These are phyloP conservation scores for Diplodia mutila DNA, from an alignment of 2,329 filamentous ascomycete species.

Conservation along the genomic window DNA sequence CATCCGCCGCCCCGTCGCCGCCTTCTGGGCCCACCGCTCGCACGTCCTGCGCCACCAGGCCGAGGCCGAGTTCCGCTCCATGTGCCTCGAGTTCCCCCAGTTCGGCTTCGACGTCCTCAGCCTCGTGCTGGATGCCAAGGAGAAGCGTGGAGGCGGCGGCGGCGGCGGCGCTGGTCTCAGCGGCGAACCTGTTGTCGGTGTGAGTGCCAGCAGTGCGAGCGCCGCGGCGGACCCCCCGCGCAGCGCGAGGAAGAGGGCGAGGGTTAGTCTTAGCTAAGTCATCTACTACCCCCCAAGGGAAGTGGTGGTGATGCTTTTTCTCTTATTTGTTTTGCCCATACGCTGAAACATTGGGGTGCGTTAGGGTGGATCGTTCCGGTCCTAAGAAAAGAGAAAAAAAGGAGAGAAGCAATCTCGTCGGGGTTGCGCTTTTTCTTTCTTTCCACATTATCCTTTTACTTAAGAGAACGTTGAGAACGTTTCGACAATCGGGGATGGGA, in stretches of 20 bases:
- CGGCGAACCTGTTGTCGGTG: constrained; percentile 28
- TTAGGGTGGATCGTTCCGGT: background rate
- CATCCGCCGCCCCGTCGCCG: constrained; percentile 82
- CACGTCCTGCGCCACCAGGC: constrained; percentile 85
- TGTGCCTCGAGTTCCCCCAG: constrained; percentile 88
- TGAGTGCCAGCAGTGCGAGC: background rate
- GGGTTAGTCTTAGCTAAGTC: constrained; percentile 33
- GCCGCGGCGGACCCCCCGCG: constrained; percentile 35
- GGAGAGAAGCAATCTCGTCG: background rate
- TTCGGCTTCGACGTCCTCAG: constrained; percentile 92
- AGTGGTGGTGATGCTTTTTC: background rate
- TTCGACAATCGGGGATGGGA: background rate
- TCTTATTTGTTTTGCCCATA: no score
- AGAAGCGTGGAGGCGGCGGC: constrained; percentile 43
- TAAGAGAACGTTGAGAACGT: background rate
- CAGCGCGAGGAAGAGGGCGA: constrained; percentile 43
- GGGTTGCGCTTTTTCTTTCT: background rate
- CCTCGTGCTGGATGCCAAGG: constrained; percentile 57
- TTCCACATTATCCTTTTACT: background rate
- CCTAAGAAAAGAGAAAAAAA: background rate
- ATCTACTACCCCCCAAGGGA: background rate
- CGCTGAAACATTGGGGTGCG: background rate
- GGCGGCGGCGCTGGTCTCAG: background rate
- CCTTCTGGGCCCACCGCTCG: constrained; percentile 82
- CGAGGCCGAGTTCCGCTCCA: constrained; percentile 78